Conservation (phyloP, 2,329 filamentous ascomycete species). For the Neonectria punicea region DNA sequence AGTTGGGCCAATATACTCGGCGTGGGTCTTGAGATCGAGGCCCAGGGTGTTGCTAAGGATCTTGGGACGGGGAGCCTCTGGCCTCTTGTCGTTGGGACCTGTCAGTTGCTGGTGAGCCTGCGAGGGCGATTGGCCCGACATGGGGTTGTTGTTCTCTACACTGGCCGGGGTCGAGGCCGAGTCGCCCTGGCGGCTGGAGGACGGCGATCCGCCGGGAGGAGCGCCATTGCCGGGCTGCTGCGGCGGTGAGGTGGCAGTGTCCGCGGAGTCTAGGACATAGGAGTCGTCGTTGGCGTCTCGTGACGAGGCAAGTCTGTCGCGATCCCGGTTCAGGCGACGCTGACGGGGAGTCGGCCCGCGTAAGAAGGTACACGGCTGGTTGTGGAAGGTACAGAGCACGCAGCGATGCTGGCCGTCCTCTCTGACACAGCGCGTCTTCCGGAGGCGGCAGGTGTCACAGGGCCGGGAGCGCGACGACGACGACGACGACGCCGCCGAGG, state of each 20-base stretch:
- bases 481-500: constrained; percentile 14
- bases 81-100: constrained; percentile 27
- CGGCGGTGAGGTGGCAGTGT: constrained; percentile 31
- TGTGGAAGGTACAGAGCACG: constrained; percentile 73
- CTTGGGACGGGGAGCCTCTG: constrained; percentile 38
- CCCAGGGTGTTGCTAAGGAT: constrained; percentile 60
- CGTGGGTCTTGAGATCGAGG: constrained; percentile 67
- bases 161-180: constrained; percentile 38
- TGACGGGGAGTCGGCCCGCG: constrained; percentile 49
- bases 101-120: constrained; percentile 32
- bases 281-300: constrained; percentile 35
- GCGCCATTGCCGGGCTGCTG: constrained; percentile 6
- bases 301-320: constrained; percentile 27
- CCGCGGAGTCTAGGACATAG: constrained; percentile 5
- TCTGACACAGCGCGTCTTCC: constrained; percentile 74
- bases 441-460: constrained; percentile 73
- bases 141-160: constrained; percentile 33
- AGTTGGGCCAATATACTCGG: constrained; percentile 68
- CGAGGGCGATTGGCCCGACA: constrained; percentile 24
- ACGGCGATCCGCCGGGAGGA: constrained; percentile 31
- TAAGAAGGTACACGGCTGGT: constrained; percentile 74
- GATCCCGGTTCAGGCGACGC: constrained; percentile 40
- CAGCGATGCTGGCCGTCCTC: constrained; percentile 68
- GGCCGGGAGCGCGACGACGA: constrained; percentile 51
- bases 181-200: constrained; percentile 40